Percentiles rank a stretch among this genome's conserved stretches.
These are phyloP conservation scores for Cystobasidium tubakii DNA, from an alignment of 768 basidiomycete genomes.

Conservation along the genomic window DNA sequence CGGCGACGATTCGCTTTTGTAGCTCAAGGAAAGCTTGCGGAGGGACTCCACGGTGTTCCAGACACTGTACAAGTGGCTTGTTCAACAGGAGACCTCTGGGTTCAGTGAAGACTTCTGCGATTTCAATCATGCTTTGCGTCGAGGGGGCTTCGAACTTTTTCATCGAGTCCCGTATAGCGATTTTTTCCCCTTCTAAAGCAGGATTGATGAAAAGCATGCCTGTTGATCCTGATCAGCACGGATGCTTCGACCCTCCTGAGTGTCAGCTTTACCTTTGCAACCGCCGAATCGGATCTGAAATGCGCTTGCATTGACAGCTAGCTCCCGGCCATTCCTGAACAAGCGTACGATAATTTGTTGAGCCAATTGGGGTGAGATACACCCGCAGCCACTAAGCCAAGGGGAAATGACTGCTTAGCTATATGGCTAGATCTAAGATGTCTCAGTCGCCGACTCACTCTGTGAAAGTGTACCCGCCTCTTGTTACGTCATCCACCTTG, in stretches of 20 bases:
- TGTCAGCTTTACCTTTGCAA: no score
- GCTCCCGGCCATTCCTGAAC: background rate
- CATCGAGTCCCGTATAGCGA: background rate
- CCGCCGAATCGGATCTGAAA: background rate
- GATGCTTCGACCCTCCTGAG: no score
- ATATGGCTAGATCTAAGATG: no score
- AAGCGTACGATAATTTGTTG: background rate
- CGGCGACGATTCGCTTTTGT: background rate
- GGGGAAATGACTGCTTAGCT: no score
- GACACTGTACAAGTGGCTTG: background rate
- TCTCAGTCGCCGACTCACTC: background rate
- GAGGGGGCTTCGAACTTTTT: background rate
- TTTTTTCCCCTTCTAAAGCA: background rate
- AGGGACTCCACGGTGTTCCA: background rate
- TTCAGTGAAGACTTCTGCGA: background rate
- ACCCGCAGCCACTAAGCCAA: slow-evolving; percentile 1
- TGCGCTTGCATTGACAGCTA: background rate
- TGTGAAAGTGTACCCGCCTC: background rate
- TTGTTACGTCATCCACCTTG: background rate
- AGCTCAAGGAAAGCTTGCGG: background rate
- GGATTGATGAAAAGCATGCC: slow-evolving; percentile 10
- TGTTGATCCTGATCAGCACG: background rate
- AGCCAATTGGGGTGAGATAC: slow-evolving; percentile 2
- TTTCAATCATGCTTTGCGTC: background rate
- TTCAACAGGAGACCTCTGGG: background rate